A percentile compares a stretch with the other conserved stretches of the same genome.
phyloP scores from a whole-genome alignment of 129 eudicot genomes.

The Scalesia atractyloides region DNA sequence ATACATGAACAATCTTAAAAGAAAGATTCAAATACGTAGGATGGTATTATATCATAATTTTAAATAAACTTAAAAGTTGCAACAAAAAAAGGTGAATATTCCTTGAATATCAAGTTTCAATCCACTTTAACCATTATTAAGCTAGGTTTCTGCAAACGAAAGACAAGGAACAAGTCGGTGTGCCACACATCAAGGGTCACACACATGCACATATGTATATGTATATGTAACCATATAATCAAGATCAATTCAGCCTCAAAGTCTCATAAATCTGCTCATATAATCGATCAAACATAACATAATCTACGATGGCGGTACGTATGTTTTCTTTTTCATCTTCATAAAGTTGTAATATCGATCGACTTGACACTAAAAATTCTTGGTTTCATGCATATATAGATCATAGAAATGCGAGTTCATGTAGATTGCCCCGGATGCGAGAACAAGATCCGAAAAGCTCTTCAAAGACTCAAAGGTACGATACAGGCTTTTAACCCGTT shows the following conservation, averaged over 20 bases:
- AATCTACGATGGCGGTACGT: conserved; percentile 33
- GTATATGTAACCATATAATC: not conserved
- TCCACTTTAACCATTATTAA: conserved; percentile 1
- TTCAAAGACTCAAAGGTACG: conserved; percentile 68
- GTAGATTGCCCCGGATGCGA: conserved; percentile 79
- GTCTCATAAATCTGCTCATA: not conserved
- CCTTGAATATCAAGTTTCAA: not conserved
- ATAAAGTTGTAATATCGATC: not conserved
- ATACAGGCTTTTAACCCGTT: no score
- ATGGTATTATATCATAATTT: not conserved
- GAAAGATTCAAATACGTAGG: no score
- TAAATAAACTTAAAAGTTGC: not conserved
- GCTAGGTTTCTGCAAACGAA: conserved; percentile 34
- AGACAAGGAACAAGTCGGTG: conserved; percentile 32
- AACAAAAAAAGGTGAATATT: not conserved
- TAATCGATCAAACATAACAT: not conserved
- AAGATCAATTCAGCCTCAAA: not conserved
- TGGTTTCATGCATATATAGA: conserved; percentile 34
- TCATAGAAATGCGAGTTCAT: conserved; percentile 74
- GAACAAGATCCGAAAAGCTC: conserved; percentile 62
- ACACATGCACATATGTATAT: conserved; percentile 6
- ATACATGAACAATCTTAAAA: no score
- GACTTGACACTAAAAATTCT: not conserved
- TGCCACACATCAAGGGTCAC: conserved; percentile 22
- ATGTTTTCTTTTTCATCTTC: not conserved